Conservation (phyloP, 1,139 yeast species). For the Pichia sp. region DNA sequence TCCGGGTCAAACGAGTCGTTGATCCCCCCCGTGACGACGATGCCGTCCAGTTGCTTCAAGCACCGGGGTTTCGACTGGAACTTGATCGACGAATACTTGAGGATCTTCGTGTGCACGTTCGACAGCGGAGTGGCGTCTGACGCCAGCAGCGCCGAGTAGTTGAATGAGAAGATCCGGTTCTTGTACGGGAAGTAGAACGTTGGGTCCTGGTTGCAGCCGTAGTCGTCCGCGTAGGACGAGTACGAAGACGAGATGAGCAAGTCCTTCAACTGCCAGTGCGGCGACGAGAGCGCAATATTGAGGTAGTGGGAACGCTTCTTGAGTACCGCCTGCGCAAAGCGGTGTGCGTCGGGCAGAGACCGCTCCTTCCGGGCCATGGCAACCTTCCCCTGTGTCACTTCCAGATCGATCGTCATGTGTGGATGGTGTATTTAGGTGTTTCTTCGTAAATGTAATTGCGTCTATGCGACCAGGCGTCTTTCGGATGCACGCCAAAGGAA, state of each 20-base stretch:
- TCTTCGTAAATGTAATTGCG: background rate
- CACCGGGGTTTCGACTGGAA: slow-evolving; percentile 66
- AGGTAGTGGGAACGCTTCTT: slow-evolving; percentile 9
- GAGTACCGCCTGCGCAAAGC: slow-evolving; percentile 6
- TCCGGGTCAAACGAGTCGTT: slow-evolving; percentile 13
- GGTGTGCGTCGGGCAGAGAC: slow-evolving; percentile 1
- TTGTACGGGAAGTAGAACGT: slow-evolving; percentile 45
- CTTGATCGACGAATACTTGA: slow-evolving; percentile 24
- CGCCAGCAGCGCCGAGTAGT: background rate
- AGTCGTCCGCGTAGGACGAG: slow-evolving; percentile 19
- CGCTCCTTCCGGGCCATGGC: background rate
- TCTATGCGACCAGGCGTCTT: no score
- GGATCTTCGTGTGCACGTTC: background rate
- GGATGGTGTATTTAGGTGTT: background rate
- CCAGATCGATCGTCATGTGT: slow-evolving; percentile 4
- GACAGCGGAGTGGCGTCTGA: background rate
- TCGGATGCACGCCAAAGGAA: no score
- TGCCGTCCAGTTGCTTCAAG: slow-evolving; percentile 53
- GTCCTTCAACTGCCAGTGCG: slow-evolving; percentile 87
- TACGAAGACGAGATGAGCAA: slow-evolving; percentile 47
- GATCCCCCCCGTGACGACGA: slow-evolving; percentile 72
- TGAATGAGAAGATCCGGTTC: slow-evolving; percentile 40
- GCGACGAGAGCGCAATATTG: slow-evolving; percentile 15
- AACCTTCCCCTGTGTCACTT: background rate
- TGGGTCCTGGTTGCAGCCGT: slow-evolving; percentile 1